Base-by-base conservation (phyloP, 805 yeast genomes). In the Candida ipomoeae region DNA sequence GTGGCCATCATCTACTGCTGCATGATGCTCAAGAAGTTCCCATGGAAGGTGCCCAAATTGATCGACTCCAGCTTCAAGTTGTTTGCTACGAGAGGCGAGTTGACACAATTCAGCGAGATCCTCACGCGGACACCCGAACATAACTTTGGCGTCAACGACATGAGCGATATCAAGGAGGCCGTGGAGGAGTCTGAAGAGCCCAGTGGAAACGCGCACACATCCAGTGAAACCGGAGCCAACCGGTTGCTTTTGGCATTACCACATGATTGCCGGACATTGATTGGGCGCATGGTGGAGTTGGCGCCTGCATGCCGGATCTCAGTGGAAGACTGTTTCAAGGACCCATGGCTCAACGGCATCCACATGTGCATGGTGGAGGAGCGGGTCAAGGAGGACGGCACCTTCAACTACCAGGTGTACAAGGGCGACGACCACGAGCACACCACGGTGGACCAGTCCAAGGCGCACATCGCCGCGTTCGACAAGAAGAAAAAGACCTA, bases 401-500 rank as follows among this genome's bases (percentile, higher is more conserved):
- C 69, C 13, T 50, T 71, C 37, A 66, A 71, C 48, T 67, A 63
- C 61, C 71, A 65, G 37, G 73, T 70, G 7, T 60, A 66, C 40
- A 69, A 68, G 33, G 81, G 83, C 18, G 67, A 72, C 6, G 84
- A 82, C 60, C 98, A 91, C 64, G 77, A 77, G 33, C 98, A 91
- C 65, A 89, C 97, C 1, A 81, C 81, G 56, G 97, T 91, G 46
- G 96, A 90, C 58, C 96, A 88, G 65, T 84, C 89, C 53, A 96
- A 89, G 59, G 98, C 98, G 0, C 98, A 91, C 66, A 91, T 91
- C 70, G 96, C 97, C 10, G 85, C 91, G 52, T 78, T 91, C 57
- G 97, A 91, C 64, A 87, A 84, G 74, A 87, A 84, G 64, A 91
- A 88, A 71, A 80, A 78, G 64, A 34, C 32, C 15, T 39, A 39